A percentile compares a stretch with the other conserved stretches of the same genome.
Evolutionary conservation across 2,329 filamentous ascomycete species (phyloP).

Genomic region (Monascus ruber): DNA sequence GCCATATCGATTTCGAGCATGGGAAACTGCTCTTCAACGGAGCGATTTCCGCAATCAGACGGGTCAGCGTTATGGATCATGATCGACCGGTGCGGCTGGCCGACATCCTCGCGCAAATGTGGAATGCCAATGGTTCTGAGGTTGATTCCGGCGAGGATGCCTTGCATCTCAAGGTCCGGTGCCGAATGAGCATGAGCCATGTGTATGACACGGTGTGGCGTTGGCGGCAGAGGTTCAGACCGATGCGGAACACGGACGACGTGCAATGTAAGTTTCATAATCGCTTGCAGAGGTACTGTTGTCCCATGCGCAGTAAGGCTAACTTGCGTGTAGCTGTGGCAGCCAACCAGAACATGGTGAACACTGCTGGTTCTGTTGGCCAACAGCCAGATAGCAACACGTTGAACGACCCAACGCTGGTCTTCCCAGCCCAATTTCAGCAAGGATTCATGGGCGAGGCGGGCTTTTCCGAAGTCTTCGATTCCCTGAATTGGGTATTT

Average conservation of each 20-base stretch:
- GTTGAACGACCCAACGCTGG: constrained; percentile 19
- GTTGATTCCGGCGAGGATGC: constrained; percentile 22
- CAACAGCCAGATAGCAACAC: constrained; percentile 18
- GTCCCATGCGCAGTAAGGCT: no score
- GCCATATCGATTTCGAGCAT: constrained; percentile 42
- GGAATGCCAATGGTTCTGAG: constrained; percentile 39
- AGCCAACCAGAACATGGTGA: constrained; percentile 27
- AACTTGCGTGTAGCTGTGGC: constrained; percentile 8
- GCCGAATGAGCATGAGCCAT: constrained; percentile 54
- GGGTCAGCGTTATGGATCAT: constrained; percentile 50
- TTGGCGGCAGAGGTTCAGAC: constrained; percentile 54
- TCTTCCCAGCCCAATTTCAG: constrained; percentile 25
- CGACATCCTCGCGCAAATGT: constrained; percentile 53
- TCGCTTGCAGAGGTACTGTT: no score
- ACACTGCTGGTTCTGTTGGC: constrained; percentile 13
- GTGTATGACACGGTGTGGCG: constrained; percentile 57
- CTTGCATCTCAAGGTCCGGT: constrained; percentile 51
- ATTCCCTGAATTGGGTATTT: constrained; percentile 84
- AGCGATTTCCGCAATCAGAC: constrained; percentile 46
- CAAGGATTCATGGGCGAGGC: constrained; percentile 29
- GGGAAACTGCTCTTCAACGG: constrained; percentile 46
- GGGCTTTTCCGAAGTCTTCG: constrained; percentile 64
- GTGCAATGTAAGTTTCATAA: constrained; percentile 49
- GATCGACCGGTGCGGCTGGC: constrained; percentile 52
- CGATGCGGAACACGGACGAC: constrained; percentile 48